Conservation (phyloP, 495 filamentous ascomycete species). For the Aspergillus bridgeri region DNA sequence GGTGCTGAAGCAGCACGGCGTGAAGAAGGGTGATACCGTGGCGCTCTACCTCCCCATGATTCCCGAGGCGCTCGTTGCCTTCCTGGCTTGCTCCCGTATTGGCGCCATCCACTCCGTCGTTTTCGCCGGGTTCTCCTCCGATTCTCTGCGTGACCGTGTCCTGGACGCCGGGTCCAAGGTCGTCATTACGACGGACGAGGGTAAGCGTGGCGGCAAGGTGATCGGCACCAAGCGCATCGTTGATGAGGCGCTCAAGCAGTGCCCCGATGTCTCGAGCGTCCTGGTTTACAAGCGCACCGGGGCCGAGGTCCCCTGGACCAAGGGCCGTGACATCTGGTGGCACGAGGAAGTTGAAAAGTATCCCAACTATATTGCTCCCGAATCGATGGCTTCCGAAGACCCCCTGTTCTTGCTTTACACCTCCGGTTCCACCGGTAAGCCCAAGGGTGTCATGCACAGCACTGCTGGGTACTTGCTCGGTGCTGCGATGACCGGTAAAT, state of each 20-base stretch:
- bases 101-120: conserved; percentile 98
- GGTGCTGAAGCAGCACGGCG: conserved; percentile 88
- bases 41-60: conserved; percentile 99
- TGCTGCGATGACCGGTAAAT: conserved; percentile 91
- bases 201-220: conserved; percentile 94
- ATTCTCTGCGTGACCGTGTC: conserved; percentile 94
- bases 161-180: conserved; percentile 85
- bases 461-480: conserved; percentile 93
- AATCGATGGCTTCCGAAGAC: conserved; percentile 86
- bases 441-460: conserved; percentile 98
- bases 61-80: conserved; percentile 86
- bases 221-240: conserved; percentile 99
- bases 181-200: conserved; percentile 95
- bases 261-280: conserved; percentile 80
- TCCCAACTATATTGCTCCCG: conserved; percentile 83
- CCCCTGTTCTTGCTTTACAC: conserved; percentile 98
- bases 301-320: conserved; percentile 85
- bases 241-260: conserved; percentile 96
- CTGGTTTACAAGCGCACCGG: conserved; percentile 96
- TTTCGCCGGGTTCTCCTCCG: conserved; percentile 96
- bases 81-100: conserved; percentile 88
- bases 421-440: conserved; percentile 95
- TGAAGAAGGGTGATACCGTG: conserved; percentile 96
- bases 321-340: conserved; percentile 94
- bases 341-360: conserved; percentile 97